Evolutionary conservation across 2,329 filamentous ascomycete genomes (phyloP).

Genomic region (Scedosporium minutisporum): DNA sequence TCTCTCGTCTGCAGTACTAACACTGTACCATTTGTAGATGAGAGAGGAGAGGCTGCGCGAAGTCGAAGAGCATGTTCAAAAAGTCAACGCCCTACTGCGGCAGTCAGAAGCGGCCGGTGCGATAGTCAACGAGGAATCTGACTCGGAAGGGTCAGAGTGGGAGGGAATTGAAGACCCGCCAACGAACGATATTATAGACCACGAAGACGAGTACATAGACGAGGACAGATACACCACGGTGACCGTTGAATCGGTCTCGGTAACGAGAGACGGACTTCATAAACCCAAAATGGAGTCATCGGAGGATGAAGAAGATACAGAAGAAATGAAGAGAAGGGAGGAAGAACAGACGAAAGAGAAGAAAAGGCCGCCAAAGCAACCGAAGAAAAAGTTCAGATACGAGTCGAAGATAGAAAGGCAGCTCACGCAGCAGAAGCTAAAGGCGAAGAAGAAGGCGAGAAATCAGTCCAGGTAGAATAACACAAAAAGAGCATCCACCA

Average conservation of each 20-base stretch:
- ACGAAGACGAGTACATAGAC: constrained; percentile 90
- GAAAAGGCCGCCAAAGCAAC: constrained; percentile 25
- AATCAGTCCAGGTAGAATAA: constrained; percentile 3
- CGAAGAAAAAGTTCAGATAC: constrained; percentile 88
- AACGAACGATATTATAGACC: constrained; percentile 49
- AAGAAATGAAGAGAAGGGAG: constrained; percentile 14
- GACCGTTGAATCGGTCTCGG: constrained; percentile 79
- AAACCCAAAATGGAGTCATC: constrained; percentile 32
- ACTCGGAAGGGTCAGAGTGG: constrained; percentile 46
- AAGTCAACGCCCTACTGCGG: constrained; percentile 61
- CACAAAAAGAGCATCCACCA: constrained; percentile 4
- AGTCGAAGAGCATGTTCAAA: constrained; percentile 70
- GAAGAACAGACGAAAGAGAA: constrained; percentile 19
- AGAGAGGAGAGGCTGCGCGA: constrained; percentile 75
- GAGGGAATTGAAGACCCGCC: constrained; percentile 50
- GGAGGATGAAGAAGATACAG: constrained; percentile 26
- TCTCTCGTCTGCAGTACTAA: neutral
- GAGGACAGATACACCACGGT: constrained; percentile 95
- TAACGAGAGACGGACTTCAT: constrained; percentile 63
- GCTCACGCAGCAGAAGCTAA: constrained; percentile 60
- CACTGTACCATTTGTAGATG: constrained; percentile 41
- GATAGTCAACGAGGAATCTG: constrained; percentile 25
- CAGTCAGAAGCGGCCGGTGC: constrained; percentile 45
- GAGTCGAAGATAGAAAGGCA: constrained; percentile 81
- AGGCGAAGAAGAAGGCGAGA: constrained; percentile 47